Evolutionary conservation across 2,329 filamentous ascomycete genomes (phyloP), one percentile per base, ranked within the genome.

Genomic region (Knoxdaviesia capensis): DNA sequence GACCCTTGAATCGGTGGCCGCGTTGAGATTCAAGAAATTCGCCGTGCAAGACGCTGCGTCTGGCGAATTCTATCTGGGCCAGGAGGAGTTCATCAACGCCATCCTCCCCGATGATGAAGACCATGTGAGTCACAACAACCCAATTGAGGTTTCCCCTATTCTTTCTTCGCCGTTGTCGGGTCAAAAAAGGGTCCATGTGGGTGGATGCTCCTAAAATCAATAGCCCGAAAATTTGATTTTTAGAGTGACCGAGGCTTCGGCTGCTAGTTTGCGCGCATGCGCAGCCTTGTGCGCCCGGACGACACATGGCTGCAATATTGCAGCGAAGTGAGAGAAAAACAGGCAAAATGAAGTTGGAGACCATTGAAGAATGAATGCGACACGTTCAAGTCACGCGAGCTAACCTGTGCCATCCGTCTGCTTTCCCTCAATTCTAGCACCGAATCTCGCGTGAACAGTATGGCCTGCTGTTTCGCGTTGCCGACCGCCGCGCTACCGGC

Each of bases 401-500:
- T 41, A 33, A 20, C 33, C 30, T 32, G 28, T 29, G 36, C 39
- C 34, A 38, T 29, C 39, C 31, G n/a, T 2, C 30, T 38, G 52
- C 47, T 47, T 34, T 36, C 30, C 38, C 36, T 39, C 31, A 35
- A n/a, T 38, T 48, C 50, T 55, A 96, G 88, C 87, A 94, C 68
- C 98, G 98, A 62, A 96, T 98, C 66, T 84, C 86, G 63, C 79
- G 88, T 51, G 82, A 93, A 52, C 90, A 96, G 59, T 98, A 94
- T 62, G 78, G 79, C 41, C 81, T 98, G 54, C 80, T 98, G 39
- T 98, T 98, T 62, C 68, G 70, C 48, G 81, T 98, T 45, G 90
- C 90, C 52, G 90, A 98, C 60, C 76, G 83, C 52, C 74, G 74
- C 49, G 71, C 68, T 50, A 66, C 66, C 38, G 87, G 87, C 48